Evolutionary conservation across 805 yeast genomes (phyloP), one percentile per base, ranked within the genome.

Genomic region (Pichia phayaonensis): DNA sequence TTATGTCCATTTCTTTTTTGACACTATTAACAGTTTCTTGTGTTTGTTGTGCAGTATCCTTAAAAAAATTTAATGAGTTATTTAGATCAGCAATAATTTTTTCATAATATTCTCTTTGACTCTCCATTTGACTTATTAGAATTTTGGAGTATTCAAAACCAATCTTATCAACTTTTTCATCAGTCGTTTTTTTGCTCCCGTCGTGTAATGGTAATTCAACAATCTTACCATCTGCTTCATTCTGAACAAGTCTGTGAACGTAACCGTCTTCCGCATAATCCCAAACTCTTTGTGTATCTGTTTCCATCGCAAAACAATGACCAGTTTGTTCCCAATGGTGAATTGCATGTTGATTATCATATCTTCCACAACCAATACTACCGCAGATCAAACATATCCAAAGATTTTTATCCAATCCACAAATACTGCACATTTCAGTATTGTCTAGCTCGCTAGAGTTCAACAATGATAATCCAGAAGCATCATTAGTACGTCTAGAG

Each of bases 311-410:
- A 69, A 87, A 90, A 59, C 96, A 86, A 65, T 90, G 97, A 7
- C 84, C 82, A 0, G 95, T 84, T 11, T 72, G 72, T 18, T 82
- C 79, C 63, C 79, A 90, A 66, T 90, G 97, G 53, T 83, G 79
- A 47, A 88, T 79, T 0, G 96, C 95, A 69, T 90, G 97, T 46
- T 85, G 90, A 31, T 77, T 77, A 47, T 88, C 86, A 64, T 90
- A 90, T 54, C 97, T 68, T 40, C 95, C 92, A 68, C 97, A 90
- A 0, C 96, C 97, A n/a, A 89, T 72, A 61, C 86, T 83, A 0
- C 97, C 97, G 68, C 97, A 90, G 2, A 90, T 78, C 24, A 90
- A 71, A 66, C 97, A 90, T 1, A 88, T 83, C 97, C 97, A 90
- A 16, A 90, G 68, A 62, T 86, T 86, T 0, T 78, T 75, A 2